Conservation (phyloP, 495 filamentous ascomycete species). For the Podospora sp. region DNA sequence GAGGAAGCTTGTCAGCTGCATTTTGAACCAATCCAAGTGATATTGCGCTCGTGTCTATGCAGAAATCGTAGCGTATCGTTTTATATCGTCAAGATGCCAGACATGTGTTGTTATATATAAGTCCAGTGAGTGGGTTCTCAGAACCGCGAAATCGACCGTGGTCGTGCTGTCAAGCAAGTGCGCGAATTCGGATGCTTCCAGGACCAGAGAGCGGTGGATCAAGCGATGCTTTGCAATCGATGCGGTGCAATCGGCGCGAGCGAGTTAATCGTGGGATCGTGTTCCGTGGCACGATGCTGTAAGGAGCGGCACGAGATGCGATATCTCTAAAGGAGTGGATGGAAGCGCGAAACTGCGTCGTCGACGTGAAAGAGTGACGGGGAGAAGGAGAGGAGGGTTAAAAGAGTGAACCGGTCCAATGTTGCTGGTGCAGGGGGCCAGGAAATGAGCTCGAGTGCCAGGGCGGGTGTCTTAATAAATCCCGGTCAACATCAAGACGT, state of each 20-base stretch:
- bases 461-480: slow-evolving; percentile 21
- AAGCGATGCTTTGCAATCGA: slow-evolving; percentile 23
- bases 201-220: not conserved
- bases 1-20: slow-evolving; percentile 35
- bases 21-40: slow-evolving; percentile 19
- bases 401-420: slow-evolving; percentile 16
- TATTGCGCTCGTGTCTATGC: slow-evolving; percentile 17
- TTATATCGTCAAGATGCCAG: not conserved
- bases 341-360: slow-evolving; percentile 34
- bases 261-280: slow-evolving; percentile 16
- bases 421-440: slow-evolving; percentile 12
- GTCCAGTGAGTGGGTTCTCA: slow-evolving; percentile 6
- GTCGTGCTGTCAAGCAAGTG: not conserved
- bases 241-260: slow-evolving; percentile 24
- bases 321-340: slow-evolving; percentile 41
- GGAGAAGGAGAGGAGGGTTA: slow-evolving; percentile 12
- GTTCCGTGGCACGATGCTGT: slow-evolving; percentile 25
- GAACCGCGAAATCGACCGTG: slow-evolving; percentile 5
- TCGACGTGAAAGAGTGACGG: slow-evolving; percentile 18
- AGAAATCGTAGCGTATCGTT: slow-evolving; percentile 14
- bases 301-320: slow-evolving; percentile 40
- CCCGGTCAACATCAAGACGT: slow-evolving; percentile 22
- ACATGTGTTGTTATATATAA: not conserved
- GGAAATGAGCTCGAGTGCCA: slow-evolving; percentile 18
- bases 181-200: slow-evolving; percentile 17